phyloP scores from a whole-genome alignment of 2,329 filamentous ascomycete genomes.

The Pseudopyricularia cyperi region DNA sequence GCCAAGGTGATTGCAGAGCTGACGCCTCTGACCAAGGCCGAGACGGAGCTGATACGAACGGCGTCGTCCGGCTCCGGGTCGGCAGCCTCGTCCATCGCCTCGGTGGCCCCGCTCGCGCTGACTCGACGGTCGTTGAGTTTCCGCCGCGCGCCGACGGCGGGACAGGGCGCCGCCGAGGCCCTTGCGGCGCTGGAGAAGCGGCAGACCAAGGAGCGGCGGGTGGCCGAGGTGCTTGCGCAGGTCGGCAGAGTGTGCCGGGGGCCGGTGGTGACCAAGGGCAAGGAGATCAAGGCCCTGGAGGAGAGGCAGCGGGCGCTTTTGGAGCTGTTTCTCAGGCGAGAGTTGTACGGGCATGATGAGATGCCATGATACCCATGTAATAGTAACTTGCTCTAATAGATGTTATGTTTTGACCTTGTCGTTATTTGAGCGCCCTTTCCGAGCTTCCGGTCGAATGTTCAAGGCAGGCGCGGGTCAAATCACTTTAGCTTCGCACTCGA shows the following conservation, averaged over 20 bases:
- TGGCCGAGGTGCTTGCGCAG: slow-evolving; percentile 52
- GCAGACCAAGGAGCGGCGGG: slow-evolving; percentile 43
- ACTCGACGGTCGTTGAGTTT: slow-evolving; percentile 34
- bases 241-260: slow-evolving; percentile 40
- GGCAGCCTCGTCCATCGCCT: slow-evolving; percentile 6
- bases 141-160: slow-evolving; percentile 14
- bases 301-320: slow-evolving; percentile 54
- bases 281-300: slow-evolving; percentile 45
- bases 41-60: slow-evolving; percentile 19
- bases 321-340: slow-evolving; percentile 49
- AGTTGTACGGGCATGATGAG: slow-evolving; percentile 6
- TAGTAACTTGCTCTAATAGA: too few species aligned
- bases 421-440: too few species aligned
- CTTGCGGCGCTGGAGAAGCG: slow-evolving; percentile 37
- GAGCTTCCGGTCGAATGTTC: too few species aligned
- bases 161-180: slow-evolving; percentile 9
- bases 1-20: slow-evolving; percentile 37
- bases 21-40: slow-evolving; percentile 22
- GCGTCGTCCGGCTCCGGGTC: slow-evolving; percentile 7
- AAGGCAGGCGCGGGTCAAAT: too few species aligned
- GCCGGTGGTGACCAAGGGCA: slow-evolving; percentile 19
- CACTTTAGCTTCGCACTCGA: too few species aligned
- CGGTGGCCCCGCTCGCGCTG: slow-evolving; percentile 9
- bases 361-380: background rate
- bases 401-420: too few species aligned